These are phyloP conservation scores for Blastocystis hominis DNA, from an alignment of 352 stramenopile species.

Conservation along the genomic window DNA sequence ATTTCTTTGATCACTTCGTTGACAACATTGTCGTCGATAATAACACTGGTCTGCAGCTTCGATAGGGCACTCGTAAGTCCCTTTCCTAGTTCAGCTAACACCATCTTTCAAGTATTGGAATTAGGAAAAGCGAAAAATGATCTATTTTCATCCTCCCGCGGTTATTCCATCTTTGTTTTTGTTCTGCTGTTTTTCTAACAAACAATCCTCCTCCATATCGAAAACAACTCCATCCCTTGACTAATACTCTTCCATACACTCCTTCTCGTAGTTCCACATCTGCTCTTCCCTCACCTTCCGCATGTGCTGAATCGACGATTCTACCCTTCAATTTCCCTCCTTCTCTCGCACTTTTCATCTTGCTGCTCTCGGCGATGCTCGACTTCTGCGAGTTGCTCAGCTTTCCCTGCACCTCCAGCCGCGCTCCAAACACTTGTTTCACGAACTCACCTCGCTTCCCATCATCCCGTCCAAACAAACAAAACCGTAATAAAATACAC, in stretches of 20 bases:
- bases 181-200: not conserved
- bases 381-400: not conserved
- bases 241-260: conserved; percentile 35
- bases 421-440: not conserved
- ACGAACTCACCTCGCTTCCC: not conserved
- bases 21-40: conserved; percentile 79
- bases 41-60: conserved; percentile 75
- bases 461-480: not conserved
- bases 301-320: not conserved
- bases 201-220: not conserved
- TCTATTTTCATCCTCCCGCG: not conserved
- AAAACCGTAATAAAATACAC: not conserved
- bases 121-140: not conserved
- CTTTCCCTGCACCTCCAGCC: not conserved
- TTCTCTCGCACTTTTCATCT: not conserved
- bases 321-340: not conserved
- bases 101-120: not conserved
- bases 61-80: conserved; percentile 75
- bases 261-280: not conserved
- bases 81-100: conserved; percentile 64
- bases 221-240: too few relatives aligned
- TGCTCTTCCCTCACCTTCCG: not conserved
- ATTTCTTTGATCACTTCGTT: conserved; percentile 80
- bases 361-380: not conserved
- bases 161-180: not conserved